Evolutionary conservation across 805 yeast species (phyloP).

Genomic region (Saturnispora gosingensis): DNA sequence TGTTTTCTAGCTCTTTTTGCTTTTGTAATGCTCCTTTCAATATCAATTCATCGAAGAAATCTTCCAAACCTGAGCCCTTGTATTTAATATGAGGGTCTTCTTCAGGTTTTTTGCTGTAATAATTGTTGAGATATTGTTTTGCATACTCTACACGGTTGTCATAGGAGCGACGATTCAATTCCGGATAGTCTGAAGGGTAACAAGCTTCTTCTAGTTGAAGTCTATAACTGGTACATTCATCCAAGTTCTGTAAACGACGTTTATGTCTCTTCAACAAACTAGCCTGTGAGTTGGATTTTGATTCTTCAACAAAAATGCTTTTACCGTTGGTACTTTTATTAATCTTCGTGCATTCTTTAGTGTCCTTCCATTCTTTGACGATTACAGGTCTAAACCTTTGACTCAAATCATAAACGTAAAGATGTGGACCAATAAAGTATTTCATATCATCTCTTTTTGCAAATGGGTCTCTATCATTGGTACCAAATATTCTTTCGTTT

Average conservation of each 20-base stretch:
- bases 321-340: conserved; percentile 60
- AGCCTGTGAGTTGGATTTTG: conserved; percentile 16
- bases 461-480: conserved; percentile 79
- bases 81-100: conserved; percentile 6
- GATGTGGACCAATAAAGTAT: conserved; percentile 66
- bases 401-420: conserved; percentile 72
- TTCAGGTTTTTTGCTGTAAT: conserved; percentile 9
- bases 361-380: conserved; percentile 63
- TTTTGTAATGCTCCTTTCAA: background rate
- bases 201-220: conserved; percentile 23
- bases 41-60: conserved; percentile 1
- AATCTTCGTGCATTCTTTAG: conserved; percentile 47
- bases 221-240: conserved; percentile 27
- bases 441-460: conserved; percentile 79
- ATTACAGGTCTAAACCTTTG: conserved; percentile 76
- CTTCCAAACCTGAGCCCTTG: conserved; percentile 3
- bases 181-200: conserved; percentile 9
- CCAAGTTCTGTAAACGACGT: conserved; percentile 24
- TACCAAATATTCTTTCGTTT: conserved; percentile 80
- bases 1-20: background rate
- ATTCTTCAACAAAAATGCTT: conserved; percentile 72
- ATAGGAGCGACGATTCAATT: conserved; percentile 11
- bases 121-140: conserved; percentile 16
- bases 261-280: conserved; percentile 20
- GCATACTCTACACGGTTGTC: conserved; percentile 20